phyloP scores from a whole-genome alignment of 2,329 filamentous ascomycete genomes.

The Trichoderma afroharzianum region DNA sequence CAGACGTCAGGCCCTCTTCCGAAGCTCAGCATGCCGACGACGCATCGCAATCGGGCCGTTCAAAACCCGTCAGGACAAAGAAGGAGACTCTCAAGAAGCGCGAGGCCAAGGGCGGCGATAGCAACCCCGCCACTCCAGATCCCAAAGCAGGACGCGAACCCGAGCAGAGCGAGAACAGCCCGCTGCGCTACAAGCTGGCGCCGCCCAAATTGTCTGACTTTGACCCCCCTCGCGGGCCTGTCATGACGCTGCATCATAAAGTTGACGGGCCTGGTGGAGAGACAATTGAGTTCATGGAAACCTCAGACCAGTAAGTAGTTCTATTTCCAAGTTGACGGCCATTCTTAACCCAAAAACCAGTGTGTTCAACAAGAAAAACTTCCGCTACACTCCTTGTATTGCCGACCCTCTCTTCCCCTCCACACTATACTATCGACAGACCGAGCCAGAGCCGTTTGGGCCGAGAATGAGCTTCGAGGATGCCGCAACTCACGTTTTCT shows the following conservation, averaged over 20 bases:
- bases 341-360: slow-evolving; percentile 22
- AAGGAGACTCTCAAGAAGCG: slow-evolving; percentile 68
- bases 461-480: slow-evolving; percentile 92
- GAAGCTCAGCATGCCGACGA: slow-evolving; percentile 44
- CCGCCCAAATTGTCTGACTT: slow-evolving; percentile 61
- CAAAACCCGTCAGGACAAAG: slow-evolving; percentile 49
- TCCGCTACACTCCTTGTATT: slow-evolving; percentile 86
- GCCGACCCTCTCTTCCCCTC: slow-evolving; percentile 84
- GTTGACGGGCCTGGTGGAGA: slow-evolving; percentile 47
- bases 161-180: slow-evolving; percentile 44
- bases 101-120: slow-evolving; percentile 57
- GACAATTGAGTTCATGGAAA: slow-evolving; percentile 57
- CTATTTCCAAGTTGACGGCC: not conserved
- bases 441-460: slow-evolving; percentile 78
- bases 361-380: slow-evolving; percentile 66
- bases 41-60: slow-evolving; percentile 34
- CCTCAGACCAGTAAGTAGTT: slow-evolving; percentile 57
- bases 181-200: slow-evolving; percentile 61
- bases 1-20: slow-evolving; percentile 48
- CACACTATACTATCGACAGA: slow-evolving; percentile 83
- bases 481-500: slow-evolving; percentile 77
- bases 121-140: slow-evolving; percentile 55
- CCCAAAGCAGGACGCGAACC: slow-evolving; percentile 42
- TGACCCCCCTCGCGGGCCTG: slow-evolving; percentile 54
- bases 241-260: slow-evolving; percentile 55